Percentiles rank a stretch among this genome's conserved stretches.
These are phyloP conservation scores for Suillus variegatus DNA, from an alignment of 768 basidiomycete genomes.

Conservation along the genomic window DNA sequence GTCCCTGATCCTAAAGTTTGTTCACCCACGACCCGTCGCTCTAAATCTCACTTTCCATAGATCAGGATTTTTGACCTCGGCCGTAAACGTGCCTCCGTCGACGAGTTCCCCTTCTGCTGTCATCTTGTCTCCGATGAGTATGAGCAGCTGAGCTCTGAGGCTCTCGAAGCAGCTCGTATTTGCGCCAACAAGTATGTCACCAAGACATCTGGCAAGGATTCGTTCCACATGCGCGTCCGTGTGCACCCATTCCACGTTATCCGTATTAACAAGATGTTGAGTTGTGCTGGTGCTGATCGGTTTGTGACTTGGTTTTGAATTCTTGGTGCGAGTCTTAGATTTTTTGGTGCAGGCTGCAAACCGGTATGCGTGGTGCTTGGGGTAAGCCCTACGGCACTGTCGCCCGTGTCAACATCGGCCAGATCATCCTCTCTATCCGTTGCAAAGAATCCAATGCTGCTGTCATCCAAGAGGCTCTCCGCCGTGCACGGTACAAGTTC, in stretches of 20 bases:
- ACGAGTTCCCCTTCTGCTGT: slow-evolving; percentile 98
- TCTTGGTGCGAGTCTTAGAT: background rate
- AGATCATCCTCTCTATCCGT: slow-evolving; percentile 91
- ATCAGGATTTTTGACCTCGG: slow-evolving; percentile 97
- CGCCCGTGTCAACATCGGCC: slow-evolving; percentile 96
- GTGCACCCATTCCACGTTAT: slow-evolving; percentile 99
- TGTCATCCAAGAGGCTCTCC: slow-evolving; percentile 96
- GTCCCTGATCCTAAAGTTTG: slow-evolving; percentile 91
- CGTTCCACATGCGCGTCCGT: slow-evolving; percentile 97
- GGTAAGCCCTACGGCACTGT: slow-evolving; percentile 99
- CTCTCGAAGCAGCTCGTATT: slow-evolving; percentile 97
- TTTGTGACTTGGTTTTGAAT: slow-evolving; percentile 35
- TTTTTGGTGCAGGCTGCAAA: slow-evolving; percentile 66
- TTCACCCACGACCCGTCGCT: background rate
- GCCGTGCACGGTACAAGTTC: slow-evolving; percentile 99
- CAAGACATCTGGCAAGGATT: slow-evolving; percentile 97
- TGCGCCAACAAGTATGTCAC: slow-evolving; percentile 99
- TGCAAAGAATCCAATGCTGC: slow-evolving; percentile 86
- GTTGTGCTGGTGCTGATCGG: slow-evolving; percentile 98
- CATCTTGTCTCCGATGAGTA: slow-evolving; percentile 99
- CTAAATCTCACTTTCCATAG: slow-evolving; percentile 39
- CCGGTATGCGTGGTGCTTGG: slow-evolving; percentile 99
- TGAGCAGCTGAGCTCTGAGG: slow-evolving; percentile 95
- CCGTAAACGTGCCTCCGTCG: slow-evolving; percentile 94
- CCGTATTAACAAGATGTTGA: slow-evolving; percentile 99